Evolutionary conservation across 495 filamentous ascomycete genomes (phyloP), one percentile per base, ranked within the genome.

Genomic region (Daldinia loculata): DNA sequence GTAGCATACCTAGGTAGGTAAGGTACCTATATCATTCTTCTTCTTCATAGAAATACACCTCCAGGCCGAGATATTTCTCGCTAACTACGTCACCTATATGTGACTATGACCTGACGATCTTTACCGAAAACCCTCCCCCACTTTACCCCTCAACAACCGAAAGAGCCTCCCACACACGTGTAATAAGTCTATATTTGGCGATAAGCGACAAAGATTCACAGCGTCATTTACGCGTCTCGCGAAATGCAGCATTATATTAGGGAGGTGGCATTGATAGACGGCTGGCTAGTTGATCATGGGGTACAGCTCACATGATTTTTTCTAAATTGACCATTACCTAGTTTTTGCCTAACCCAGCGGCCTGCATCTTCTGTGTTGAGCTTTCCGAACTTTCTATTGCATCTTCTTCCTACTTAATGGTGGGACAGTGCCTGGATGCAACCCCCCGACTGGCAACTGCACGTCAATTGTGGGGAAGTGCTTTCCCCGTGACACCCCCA

Each of bases 331-430:
- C 39, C 56, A 27, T 64, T 66, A 61, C 66, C 56, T 66, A 53
- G 56, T 65, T 50, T 66, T 73, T 69, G 70, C 70, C 70, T 73
- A 73, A 69, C 70, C 70, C 65, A 73, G 70, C 70, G 51, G 4
- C 61, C 43, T 69, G 70, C 70, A 73, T 61, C 29, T 36, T 36
- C 39, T 65, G 48, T 53, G 22, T 63, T 15, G 36, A 30, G 15
- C 26, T 56, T 51, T 56, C 22, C 58, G 65, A 60, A 64, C 63
- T 61, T 56, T 55, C 55, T 61, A 68, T 63, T 67, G 69, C 69
- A 72, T 63, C 55, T 56, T 27, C 39, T 51, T n/a, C 26, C 17
- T 32, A 60, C 22, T 43, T 60, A 53, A 60, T 55, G 52, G 63
- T 67, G 63, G 69, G 51, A 71, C 63, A 66, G 69, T 71, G 48